These are phyloP conservation scores for Schrenkiella parvula DNA, from an alignment of 345 rosid species.

Conservation along the genomic window DNA sequence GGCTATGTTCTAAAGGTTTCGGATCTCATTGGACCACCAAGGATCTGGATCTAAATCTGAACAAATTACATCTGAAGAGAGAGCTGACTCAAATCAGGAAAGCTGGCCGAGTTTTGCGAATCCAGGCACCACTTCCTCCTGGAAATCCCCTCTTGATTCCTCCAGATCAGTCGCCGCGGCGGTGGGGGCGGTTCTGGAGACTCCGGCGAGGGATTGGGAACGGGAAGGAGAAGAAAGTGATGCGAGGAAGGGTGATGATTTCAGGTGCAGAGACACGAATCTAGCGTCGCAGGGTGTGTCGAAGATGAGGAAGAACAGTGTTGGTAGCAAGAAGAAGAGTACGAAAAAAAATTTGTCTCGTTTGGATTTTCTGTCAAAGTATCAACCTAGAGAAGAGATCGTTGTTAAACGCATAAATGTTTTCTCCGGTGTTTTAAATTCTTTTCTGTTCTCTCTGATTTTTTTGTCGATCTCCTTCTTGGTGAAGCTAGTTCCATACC, in stretches of 20 bases:
- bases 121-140: conserved; percentile 85
- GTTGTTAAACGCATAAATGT: no score
- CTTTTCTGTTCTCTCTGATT: no score
- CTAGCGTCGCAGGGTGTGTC: conserved; percentile 40
- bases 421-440: no score
- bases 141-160: conserved; percentile 68
- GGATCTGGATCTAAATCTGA: conserved; percentile 45
- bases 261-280: conserved; percentile 60
- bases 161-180: conserved; percentile 57
- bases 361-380: conserved; percentile 45
- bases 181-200: conserved; percentile 8
- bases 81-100: conserved; percentile 91
- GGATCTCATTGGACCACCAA: not conserved
- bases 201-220: conserved; percentile 11
- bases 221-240: conserved; percentile 59
- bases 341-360: conserved; percentile 40
- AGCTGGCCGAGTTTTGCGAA: conserved; percentile 84
- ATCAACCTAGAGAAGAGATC: conserved; percentile 41
- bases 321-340: conserved; percentile 42
- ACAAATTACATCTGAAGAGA: conserved; percentile 73
- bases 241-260: conserved; percentile 50
- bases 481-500: no score
- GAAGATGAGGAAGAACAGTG: conserved; percentile 34
- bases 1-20: not conserved
- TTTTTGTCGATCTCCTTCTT: no score